A percentile compares a stretch with the other conserved stretches of the same genome.
Evolutionary conservation across 306 rosid genomes (phyloP).

Genomic region (Prunus kanzakura): DNA sequence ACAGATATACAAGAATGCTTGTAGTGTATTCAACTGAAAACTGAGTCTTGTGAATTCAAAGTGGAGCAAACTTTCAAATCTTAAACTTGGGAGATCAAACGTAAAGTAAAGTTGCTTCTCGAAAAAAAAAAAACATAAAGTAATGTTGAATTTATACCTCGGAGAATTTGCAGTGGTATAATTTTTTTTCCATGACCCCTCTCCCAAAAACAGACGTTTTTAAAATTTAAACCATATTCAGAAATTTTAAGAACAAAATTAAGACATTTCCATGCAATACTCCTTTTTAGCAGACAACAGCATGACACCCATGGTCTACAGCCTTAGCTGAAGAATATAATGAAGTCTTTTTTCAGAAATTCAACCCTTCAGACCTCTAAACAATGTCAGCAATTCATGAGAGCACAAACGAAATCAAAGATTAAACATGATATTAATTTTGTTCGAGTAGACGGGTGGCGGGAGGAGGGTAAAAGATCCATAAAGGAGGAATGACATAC

Average conservation of each 20-base stretch:
- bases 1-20: neutral
- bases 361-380: neutral
- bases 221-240: neutral
- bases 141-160: neutral
- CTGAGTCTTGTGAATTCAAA: neutral
- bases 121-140: neutral
- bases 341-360: neutral
- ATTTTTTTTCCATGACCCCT: neutral
- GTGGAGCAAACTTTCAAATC: neutral
- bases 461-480: neutral
- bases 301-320: neutral
- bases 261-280: neutral
- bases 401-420: neutral
- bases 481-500: neutral
- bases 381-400: neutral
- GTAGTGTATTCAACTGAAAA: neutral
- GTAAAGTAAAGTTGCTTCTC: neutral
- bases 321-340: neutral
- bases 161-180: neutral
- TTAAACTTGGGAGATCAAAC: neutral
- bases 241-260: neutral
- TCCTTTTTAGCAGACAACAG: neutral
- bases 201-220: neutral
- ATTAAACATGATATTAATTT: neutral
- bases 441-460: neutral